Conservation (phyloP, 2,329 filamentous ascomycete genomes). For the Alternaria gaisen region DNA sequence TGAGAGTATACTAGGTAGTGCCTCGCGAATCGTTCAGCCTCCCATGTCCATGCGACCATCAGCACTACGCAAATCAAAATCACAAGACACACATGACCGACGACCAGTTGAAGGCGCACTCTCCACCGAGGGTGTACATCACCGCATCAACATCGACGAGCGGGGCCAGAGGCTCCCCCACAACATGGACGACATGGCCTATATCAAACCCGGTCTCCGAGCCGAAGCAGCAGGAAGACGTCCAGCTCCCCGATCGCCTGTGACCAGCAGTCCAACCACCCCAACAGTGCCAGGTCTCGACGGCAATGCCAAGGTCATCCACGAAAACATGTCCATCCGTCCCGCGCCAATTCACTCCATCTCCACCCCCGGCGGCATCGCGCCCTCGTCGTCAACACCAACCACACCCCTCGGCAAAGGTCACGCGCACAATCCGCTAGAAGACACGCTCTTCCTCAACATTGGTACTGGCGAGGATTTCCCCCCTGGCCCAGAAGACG, state of each 20-base stretch:
- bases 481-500: slow-evolving; percentile 39
- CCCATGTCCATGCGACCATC: slow-evolving; percentile 61
- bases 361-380: slow-evolving; percentile 22
- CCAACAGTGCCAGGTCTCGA: slow-evolving; percentile 22
- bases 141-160: slow-evolving; percentile 52
- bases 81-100: slow-evolving; percentile 62
- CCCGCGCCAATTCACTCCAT: slow-evolving; percentile 37
- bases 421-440: slow-evolving; percentile 70
- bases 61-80: slow-evolving; percentile 56
- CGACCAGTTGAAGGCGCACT: slow-evolving; percentile 59
- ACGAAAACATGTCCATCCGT: slow-evolving; percentile 45
- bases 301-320: slow-evolving; percentile 41
- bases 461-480: slow-evolving; percentile 73
- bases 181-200: slow-evolving; percentile 33
- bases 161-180: slow-evolving; percentile 33
- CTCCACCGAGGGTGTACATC: slow-evolving; percentile 64
- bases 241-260: slow-evolving; percentile 15
- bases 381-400: slow-evolving; percentile 28
- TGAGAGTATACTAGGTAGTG: slow-evolving; percentile 67
- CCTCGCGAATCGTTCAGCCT: slow-evolving; percentile 66
- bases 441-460: slow-evolving; percentile 74
- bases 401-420: slow-evolving; percentile 56
- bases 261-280: slow-evolving; percentile 30
- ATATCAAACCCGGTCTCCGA: slow-evolving; percentile 27
- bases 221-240: slow-evolving; percentile 16